phyloP scores from a whole-genome alignment of 1,284 basidiomycete genomes.

The Schizophyllum commune region DNA sequence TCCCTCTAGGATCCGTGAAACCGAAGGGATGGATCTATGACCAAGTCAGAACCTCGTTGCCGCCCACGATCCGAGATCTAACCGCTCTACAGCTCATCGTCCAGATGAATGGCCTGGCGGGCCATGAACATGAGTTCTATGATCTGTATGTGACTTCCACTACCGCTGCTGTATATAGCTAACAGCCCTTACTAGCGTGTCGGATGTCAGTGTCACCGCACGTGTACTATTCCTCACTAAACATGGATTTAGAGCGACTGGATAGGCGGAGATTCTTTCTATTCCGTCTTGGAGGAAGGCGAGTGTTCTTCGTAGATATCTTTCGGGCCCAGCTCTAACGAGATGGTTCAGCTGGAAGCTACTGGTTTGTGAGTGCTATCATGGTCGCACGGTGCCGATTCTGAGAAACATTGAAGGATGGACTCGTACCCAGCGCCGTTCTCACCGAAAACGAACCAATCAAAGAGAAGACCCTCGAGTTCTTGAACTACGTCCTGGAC shows the following conservation, averaged over 20 bases:
- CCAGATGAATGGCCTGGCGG: slow-evolving; percentile 45
- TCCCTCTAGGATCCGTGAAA: slow-evolving; percentile 40
- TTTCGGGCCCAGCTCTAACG: not conserved
- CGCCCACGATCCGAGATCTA: not conserved
- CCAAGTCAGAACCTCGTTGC: slow-evolving; percentile 26
- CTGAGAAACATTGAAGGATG: slow-evolving; percentile 30
- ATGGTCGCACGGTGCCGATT: not conserved
- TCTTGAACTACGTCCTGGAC: slow-evolving; percentile 45
- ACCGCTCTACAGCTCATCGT: slow-evolving; percentile 31
- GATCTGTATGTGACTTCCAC: slow-evolving; percentile 31
- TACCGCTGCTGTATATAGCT: not conserved
- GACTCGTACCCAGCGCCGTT: slow-evolving; percentile 43
- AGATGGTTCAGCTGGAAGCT: not conserved
- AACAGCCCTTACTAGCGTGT: not conserved
- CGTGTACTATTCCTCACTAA: not conserved
- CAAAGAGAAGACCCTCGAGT: slow-evolving; percentile 38
- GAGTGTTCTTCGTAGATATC: slow-evolving; percentile 1
- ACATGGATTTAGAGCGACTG: slow-evolving; percentile 34
- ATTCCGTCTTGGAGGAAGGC: slow-evolving; percentile 52
- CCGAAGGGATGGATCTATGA: slow-evolving; percentile 48
- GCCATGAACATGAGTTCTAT: slow-evolving; percentile 51
- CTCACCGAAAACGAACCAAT: slow-evolving; percentile 37
- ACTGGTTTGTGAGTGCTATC: slow-evolving; percentile 3
- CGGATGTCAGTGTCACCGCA: not conserved
- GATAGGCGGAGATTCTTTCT: slow-evolving; percentile 42